These are phyloP conservation scores for Neoscytalidium dimidiatum DNA, from an alignment of 2,329 filamentous ascomycete species.

Conservation along the genomic window DNA sequence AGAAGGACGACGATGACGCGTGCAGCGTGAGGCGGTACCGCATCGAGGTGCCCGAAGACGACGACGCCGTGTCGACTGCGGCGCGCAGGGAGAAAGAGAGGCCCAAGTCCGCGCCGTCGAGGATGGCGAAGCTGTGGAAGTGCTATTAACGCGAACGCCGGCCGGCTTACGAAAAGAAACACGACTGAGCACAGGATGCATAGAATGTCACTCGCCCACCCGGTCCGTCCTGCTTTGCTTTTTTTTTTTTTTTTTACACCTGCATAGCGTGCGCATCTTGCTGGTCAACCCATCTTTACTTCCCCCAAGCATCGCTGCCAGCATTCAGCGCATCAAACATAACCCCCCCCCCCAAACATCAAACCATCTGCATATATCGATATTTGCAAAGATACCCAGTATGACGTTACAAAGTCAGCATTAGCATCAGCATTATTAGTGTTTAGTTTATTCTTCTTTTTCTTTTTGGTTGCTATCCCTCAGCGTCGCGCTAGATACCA, in stretches of 20 bases:
- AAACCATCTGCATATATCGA: background rate
- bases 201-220: background rate
- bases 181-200: constrained; percentile 6
- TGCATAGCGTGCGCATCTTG: background rate
- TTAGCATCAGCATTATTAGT: constrained; percentile 8
- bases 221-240: background rate
- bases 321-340: background rate
- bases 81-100: background rate
- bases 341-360: background rate
- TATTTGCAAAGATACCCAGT: constrained; percentile 20
- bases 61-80: constrained; percentile 14
- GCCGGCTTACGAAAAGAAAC: background rate
- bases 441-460: background rate
- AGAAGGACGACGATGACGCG: constrained; percentile 28
- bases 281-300: constrained; percentile 2
- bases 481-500: background rate
- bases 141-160: background rate
- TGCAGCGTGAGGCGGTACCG: constrained; percentile 41
- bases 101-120: background rate
- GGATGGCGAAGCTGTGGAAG: background rate
- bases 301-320: background rate
- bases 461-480: background rate
- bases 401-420: constrained; percentile 6
- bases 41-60: constrained; percentile 30
- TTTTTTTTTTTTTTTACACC: background rate